Percentiles rank a stretch among this genome's conserved stretches.
phyloP scores from a whole-genome alignment of 805 yeast genomes.

The Wickerhamomyces hampshirensis region DNA sequence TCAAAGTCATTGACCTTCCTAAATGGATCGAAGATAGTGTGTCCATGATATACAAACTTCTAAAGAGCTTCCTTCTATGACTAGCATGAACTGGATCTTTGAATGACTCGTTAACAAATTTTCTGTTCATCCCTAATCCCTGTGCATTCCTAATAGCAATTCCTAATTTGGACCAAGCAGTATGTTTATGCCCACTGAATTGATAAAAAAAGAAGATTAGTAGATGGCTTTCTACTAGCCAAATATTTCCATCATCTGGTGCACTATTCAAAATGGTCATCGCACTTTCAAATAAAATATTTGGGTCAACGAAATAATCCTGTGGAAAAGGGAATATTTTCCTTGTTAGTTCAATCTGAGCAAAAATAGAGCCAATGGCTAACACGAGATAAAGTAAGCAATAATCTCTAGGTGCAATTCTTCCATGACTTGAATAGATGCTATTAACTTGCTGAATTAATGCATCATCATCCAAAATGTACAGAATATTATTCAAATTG shows the following conservation, averaged over 20 bases:
- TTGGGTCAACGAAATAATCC: constrained; percentile 25
- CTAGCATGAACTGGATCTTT: constrained; percentile 24
- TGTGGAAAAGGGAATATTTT: constrained; percentile 24
- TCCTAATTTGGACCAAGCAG: constrained; percentile 42
- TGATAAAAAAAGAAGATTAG: constrained; percentile 37
- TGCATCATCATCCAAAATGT: constrained; percentile 33
- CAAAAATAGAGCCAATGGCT: constrained; percentile 38
- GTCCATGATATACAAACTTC: constrained; percentile 32
- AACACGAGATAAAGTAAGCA: constrained; percentile 35
- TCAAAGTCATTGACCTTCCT: constrained; percentile 34
- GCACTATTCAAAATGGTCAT: constrained; percentile 27
- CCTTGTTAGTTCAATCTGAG: constrained; percentile 24
- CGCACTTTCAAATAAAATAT: constrained; percentile 33
- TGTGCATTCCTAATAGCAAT: constrained; percentile 39
- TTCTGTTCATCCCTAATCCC: constrained; percentile 37
- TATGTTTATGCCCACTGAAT: constrained; percentile 32
- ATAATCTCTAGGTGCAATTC: constrained; percentile 23
- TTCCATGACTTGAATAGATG: constrained; percentile 29
- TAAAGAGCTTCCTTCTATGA: constrained; percentile 32
- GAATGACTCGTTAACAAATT: constrained; percentile 33
- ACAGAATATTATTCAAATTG: constrained; percentile 36
- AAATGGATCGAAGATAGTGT: constrained; percentile 29
- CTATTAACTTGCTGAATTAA: constrained; percentile 26
- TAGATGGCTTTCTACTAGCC: constrained; percentile 38
- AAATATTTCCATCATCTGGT: constrained; percentile 35